Evolutionary conservation across 345 rosid species (phyloP).

Genomic region (Combretum micranthum): DNA sequence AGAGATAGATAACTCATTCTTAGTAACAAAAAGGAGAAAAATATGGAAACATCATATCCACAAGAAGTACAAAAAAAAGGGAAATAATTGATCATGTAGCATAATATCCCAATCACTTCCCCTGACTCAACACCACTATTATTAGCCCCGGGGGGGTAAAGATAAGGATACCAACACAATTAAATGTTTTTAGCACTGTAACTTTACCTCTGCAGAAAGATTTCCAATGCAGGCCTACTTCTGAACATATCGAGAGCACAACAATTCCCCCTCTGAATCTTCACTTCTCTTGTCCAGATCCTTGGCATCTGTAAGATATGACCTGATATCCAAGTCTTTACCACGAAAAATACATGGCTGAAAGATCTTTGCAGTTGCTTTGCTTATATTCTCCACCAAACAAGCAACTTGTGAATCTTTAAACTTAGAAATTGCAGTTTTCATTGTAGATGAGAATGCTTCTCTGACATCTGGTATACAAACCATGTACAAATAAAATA

Average conservation of each 20-base stretch:
- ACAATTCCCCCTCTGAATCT: constrained; percentile 31
- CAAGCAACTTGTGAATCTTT: constrained; percentile 52
- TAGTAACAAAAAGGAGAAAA: too few relatives aligned
- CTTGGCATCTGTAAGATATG: constrained; percentile 35
- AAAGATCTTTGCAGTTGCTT: constrained; percentile 31
- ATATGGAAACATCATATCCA: too few relatives aligned
- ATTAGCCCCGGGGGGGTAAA: too few relatives aligned
- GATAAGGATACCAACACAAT: too few relatives aligned
- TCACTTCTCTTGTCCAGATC: constrained; percentile 28
- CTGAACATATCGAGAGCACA: constrained; percentile 54
- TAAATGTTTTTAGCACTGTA: too few relatives aligned
- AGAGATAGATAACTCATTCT: too few relatives aligned
- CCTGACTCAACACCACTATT: too few relatives aligned
- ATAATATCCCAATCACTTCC: too few relatives aligned
- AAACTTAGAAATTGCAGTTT: constrained; percentile 45
- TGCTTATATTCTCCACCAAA: constrained; percentile 39
- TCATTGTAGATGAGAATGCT: constrained; percentile 37
- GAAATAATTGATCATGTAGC: too few relatives aligned
- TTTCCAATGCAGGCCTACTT: constrained; percentile 32
- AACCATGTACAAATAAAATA: neutral
- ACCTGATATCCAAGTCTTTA: constrained; percentile 44
- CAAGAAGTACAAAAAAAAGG: too few relatives aligned
- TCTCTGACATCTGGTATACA: constrained; percentile 40
- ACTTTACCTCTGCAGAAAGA: constrained; percentile 59
- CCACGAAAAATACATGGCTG: constrained; percentile 47